These are phyloP conservation scores for Trematosphaeria pertusa DNA, from an alignment of 2,329 filamentous ascomycete genomes.

Conservation along the genomic window DNA sequence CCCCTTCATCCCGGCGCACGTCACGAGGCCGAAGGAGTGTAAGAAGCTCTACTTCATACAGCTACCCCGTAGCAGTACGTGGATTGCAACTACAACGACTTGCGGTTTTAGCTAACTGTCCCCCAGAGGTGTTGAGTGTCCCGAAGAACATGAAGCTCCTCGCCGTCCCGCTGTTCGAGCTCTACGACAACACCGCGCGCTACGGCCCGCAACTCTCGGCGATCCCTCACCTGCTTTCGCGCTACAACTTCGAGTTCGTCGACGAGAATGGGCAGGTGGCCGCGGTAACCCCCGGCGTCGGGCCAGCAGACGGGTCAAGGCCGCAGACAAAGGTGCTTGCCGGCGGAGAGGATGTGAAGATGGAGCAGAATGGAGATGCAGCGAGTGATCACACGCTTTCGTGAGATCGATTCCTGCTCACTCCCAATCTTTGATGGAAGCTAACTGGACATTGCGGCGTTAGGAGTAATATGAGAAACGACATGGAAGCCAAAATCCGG, in stretches of 20 bases:
- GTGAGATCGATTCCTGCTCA: slow-evolving; percentile 20
- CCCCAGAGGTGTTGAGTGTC: slow-evolving; percentile 86
- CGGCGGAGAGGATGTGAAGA: slow-evolving; percentile 46
- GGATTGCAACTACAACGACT: not conserved
- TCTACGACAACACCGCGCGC: slow-evolving; percentile 94
- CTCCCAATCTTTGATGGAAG: not conserved
- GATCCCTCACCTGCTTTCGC: slow-evolving; percentile 90
- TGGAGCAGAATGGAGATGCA: slow-evolving; percentile 47
- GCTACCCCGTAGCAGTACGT: slow-evolving; percentile 85
- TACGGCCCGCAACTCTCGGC: slow-evolving; percentile 97
- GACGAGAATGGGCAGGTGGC: slow-evolving; percentile 91
- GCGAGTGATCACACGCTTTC: slow-evolving; percentile 44
- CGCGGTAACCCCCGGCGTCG: slow-evolving; percentile 81
- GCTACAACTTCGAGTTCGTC: slow-evolving; percentile 97
- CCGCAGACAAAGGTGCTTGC: slow-evolving; percentile 46
- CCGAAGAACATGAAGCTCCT: slow-evolving; percentile 99
- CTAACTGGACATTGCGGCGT: not conserved
- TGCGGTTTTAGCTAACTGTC: slow-evolving; percentile 23
- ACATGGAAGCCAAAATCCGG: not conserved
- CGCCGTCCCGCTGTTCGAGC: slow-evolving; percentile 93
- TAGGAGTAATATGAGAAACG: not conserved
- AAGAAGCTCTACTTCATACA: slow-evolving; percentile 99
- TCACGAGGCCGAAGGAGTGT: slow-evolving; percentile 96
- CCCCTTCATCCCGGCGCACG: slow-evolving; percentile 94
- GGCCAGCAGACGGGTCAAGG: slow-evolving; percentile 52